phyloP scores from a whole-genome alignment of 371 early-diverging fungal species.

The Apophysomyces trapeziformis region DNA sequence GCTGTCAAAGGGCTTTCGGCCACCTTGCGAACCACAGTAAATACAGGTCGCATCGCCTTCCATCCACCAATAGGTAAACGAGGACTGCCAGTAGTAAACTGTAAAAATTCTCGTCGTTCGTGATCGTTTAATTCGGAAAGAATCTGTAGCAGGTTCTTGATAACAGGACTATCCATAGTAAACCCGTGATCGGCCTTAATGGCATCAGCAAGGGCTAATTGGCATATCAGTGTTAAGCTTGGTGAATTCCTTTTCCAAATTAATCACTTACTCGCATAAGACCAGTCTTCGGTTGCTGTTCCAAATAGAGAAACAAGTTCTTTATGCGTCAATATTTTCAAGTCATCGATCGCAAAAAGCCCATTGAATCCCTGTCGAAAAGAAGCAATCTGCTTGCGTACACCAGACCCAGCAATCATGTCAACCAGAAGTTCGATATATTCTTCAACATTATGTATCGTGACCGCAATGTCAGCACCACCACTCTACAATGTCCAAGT shows the following conservation, averaged over 20 bases:
- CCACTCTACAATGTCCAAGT: slow-evolving; percentile 33
- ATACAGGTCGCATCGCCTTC: slow-evolving; percentile 78
- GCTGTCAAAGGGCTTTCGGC: slow-evolving; percentile 67
- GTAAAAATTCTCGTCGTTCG: slow-evolving; percentile 82
- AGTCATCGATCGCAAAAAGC: slow-evolving; percentile 73
- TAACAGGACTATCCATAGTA: slow-evolving; percentile 68
- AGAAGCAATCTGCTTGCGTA: slow-evolving; percentile 71
- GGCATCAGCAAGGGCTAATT: slow-evolving; percentile 62
- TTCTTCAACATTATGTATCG: slow-evolving; percentile 73
- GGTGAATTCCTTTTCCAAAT: neutral
- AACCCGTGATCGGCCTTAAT: slow-evolving; percentile 93
- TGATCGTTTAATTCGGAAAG: slow-evolving; percentile 63
- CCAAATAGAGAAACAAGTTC: slow-evolving; percentile 81
- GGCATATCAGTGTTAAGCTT: neutral
- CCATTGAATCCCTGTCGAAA: slow-evolving; percentile 84
- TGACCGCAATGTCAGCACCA: slow-evolving; percentile 71
- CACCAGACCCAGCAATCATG: slow-evolving; percentile 74
- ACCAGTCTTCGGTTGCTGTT: slow-evolving; percentile 80
- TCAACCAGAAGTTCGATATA: slow-evolving; percentile 75
- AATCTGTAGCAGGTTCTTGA: slow-evolving; percentile 69
- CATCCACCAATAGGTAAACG: slow-evolving; percentile 90
- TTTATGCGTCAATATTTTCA: slow-evolving; percentile 67
- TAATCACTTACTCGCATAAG: slow-evolving; percentile 56
- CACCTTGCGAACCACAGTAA: slow-evolving; percentile 87
- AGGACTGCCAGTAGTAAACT: slow-evolving; percentile 93